Base-by-base conservation (phyloP, 305 asterid genomes). In the Fraxinus latifolia region DNA sequence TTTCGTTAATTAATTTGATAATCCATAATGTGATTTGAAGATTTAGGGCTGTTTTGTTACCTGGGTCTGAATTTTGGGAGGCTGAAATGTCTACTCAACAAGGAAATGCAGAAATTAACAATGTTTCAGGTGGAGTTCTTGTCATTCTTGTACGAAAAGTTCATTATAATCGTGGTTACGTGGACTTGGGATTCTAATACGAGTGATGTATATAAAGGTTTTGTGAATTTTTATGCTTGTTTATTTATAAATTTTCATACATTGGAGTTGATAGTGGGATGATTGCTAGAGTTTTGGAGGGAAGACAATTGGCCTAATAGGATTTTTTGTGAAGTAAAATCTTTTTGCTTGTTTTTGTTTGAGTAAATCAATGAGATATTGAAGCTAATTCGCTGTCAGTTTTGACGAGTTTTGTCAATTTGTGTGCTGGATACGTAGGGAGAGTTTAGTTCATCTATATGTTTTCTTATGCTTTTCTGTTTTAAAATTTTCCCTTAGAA, bases 61-160 rank as follows among this genome's bases (percentile, higher is more conserved):
- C 78, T 60, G 76, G 82, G 53, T 80, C 80, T 75, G 87, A 80
- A 78, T 55, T 82, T 80, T 17, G 77, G 75, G 74, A 55, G 85
- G 79, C 80, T 14, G 79, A 86, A 79, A 92, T 92, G 95, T 90
- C 95, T 80, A 78, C 83, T 78, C 90, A 89, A 80, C 88, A 88
- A 82, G 93, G 85, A 78, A 87, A 87, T 75, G 83, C 78, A 65
- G 87, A 89, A 68, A 76, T 88, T 60, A 81, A 88, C 25, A 87
- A 85, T 76, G 78, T 77, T 79, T 27, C 87, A 74, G 95, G 95
- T 92, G 86, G 25, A 78, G 72, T 80, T 58, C 77, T 74, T 60
- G 44, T 79, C 6, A 29, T 65, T 77, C 7, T 29, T 33, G n/a
- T 47, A 21, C 75, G 72, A 33, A 27, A 67, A 25, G 72, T 76